Evolutionary conservation across 352 stramenopile species (phyloP), one percentile per base, ranked within the genome.

Genomic region (Pythium phragmitis): DNA sequence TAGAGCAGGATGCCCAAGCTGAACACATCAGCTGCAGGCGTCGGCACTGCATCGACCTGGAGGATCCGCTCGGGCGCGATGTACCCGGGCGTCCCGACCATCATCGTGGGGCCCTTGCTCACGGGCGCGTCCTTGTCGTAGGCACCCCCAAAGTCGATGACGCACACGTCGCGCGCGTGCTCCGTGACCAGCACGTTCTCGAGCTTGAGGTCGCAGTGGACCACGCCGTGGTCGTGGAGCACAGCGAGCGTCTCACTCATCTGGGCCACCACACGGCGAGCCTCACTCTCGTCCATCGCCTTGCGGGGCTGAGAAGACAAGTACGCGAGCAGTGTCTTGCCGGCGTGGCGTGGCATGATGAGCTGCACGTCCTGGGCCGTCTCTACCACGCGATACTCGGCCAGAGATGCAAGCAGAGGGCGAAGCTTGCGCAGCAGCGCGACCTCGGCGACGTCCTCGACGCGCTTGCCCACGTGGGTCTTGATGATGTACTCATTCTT

Each of bases 121-220:
- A 16, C 26, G 48, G 30, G 1, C 19, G 33, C 45, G 47, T 33
- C 9, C 70, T 45, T 19, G 30, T 87, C 74, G 42, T 70, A 85
- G 13, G 79, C 82, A 33, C 74, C 78, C 14, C 73, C 79, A 68
- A 91, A 89, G 66, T 91, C 82, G 43, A 91, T 88, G 46, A 89
- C 37, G 17, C 65, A 72, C 11, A 62, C 69, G n/a, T 68, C 51
- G 19, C 49, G 55, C n/a, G 73, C 48, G 55, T 80, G 28, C 14
- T 49, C 68, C 1, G 65, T 69, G 41, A 88, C 46, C 9, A 98
- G 65, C 43, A 98, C 91, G 74, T 98, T 98, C 69, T 99, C 97
- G 34, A 98, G 96, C 75, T 99, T 99, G 36, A 99, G 72, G 68
- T 99, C 97, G 70, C 94, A 98, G 79, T 99, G 97, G 19, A 99